Evolutionary conservation across 2,329 filamentous ascomycete genomes (phyloP).

Genomic region (Coniella lustricola): DNA sequence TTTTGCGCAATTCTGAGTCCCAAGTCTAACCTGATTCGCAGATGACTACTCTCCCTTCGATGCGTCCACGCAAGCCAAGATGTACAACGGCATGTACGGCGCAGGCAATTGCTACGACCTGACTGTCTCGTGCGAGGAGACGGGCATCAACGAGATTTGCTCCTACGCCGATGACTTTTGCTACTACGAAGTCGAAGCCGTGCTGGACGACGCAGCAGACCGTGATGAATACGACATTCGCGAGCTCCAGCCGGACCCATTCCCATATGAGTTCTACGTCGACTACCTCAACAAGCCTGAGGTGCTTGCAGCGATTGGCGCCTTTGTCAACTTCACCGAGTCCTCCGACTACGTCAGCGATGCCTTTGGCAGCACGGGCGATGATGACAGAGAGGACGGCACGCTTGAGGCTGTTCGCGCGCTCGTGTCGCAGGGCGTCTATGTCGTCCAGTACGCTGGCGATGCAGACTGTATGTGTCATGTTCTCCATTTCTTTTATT

Average conservation of each 20-base stretch:
- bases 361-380: conserved; percentile 11
- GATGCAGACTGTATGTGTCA: conserved; percentile 10
- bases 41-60: conserved; percentile 47
- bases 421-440: conserved; percentile 6
- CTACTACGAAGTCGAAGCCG: conserved; percentile 40
- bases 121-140: conserved; percentile 46
- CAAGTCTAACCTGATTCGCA: neutral
- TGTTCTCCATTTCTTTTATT: too few relatives aligned
- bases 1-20: neutral
- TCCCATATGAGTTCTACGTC: conserved; percentile 47
- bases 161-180: conserved; percentile 49
- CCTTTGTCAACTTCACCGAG: conserved; percentile 20
- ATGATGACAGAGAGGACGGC: conserved; percentile 8
- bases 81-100: conserved; percentile 56
- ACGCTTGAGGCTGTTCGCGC: conserved; percentile 7
- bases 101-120: conserved; percentile 53
- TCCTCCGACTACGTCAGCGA: conserved; percentile 7
- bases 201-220: conserved; percentile 43
- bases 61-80: conserved; percentile 37
- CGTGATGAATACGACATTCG: conserved; percentile 56
- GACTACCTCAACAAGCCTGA: conserved; percentile 50
- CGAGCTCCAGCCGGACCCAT: conserved; percentile 47
- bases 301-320: conserved; percentile 21
- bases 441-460: conserved; percentile 11
- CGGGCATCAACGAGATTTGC: conserved; percentile 45